A percentile compares a stretch with the other conserved stretches of the same genome.
Evolutionary conservation across 2,329 filamentous ascomycete species (phyloP).

Genomic region (Cladosporium sp.): DNA sequence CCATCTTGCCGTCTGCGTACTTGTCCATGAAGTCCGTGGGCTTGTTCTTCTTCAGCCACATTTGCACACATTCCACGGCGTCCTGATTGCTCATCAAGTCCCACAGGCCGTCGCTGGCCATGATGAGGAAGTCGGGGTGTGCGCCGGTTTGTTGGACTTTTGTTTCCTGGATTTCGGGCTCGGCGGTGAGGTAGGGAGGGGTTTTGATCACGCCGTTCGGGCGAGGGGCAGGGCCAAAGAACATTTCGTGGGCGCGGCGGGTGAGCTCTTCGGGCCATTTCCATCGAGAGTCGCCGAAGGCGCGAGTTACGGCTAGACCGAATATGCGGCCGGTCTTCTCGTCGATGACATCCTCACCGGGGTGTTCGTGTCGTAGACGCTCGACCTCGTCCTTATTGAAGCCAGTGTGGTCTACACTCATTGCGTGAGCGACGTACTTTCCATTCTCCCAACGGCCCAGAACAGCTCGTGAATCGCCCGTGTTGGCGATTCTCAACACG

Average conservation of each 20-base stretch:
- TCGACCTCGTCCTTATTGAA: slow-evolving; percentile 55
- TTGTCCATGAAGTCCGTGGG: slow-evolving; percentile 19
- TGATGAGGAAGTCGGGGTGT: slow-evolving; percentile 55
- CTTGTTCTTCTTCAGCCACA: slow-evolving; percentile 48
- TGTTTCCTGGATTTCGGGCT: slow-evolving; percentile 59
- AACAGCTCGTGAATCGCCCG: slow-evolving; percentile 64
- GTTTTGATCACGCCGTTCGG: slow-evolving; percentile 42
- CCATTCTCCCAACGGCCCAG: slow-evolving; percentile 49
- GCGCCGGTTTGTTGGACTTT: slow-evolving; percentile 40
- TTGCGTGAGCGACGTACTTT: slow-evolving; percentile 48
- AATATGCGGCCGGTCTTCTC: slow-evolving; percentile 54
- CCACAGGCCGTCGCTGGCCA: slow-evolving; percentile 64
- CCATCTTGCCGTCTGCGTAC: slow-evolving; percentile 10
- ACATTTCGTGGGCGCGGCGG: slow-evolving; percentile 41
- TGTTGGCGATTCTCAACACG: slow-evolving; percentile 58
- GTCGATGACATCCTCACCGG: slow-evolving; percentile 55
- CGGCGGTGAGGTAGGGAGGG: slow-evolving; percentile 64
- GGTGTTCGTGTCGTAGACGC: slow-evolving; percentile 55
- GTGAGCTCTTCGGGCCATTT: slow-evolving; percentile 57
- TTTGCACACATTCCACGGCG: slow-evolving; percentile 43
- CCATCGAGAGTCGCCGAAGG: slow-evolving; percentile 65
- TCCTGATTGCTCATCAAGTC: slow-evolving; percentile 30
- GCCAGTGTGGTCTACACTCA: slow-evolving; percentile 64
- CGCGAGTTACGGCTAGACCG: slow-evolving; percentile 58
- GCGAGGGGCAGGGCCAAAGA: slow-evolving; percentile 45